Conservation (phyloP, 78 protist species). For the Dictyostelium brefeldianum region DNA sequence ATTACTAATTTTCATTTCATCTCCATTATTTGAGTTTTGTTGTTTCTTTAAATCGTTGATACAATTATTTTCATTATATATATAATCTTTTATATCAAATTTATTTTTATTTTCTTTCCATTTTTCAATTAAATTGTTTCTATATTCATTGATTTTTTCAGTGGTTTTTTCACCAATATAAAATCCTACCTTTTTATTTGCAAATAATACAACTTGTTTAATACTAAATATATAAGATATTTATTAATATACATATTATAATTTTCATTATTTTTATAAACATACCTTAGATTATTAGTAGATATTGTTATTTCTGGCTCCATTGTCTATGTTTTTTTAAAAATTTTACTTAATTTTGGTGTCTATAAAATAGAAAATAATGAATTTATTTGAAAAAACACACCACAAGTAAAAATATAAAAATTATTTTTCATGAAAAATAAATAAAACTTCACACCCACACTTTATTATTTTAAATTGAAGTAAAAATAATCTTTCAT, state of each 20-base stretch:
- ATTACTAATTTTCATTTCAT: background rate
- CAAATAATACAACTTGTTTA: slow-evolving; percentile 29
- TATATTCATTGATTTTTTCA: background rate
- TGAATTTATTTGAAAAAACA: too few relatives aligned
- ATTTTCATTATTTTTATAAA: background rate
- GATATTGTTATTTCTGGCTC: slow-evolving; percentile 6
- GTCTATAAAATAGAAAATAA: too few relatives aligned
- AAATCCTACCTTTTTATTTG: slow-evolving; percentile 18
- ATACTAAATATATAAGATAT: background rate
- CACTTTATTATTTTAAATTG: too few relatives aligned
- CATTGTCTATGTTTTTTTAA: too few relatives aligned
- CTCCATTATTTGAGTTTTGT: background rate
- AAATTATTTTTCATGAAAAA: too few relatives aligned
- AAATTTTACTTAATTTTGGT: too few relatives aligned
- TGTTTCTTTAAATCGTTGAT: background rate
- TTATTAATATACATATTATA: background rate
- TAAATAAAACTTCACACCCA: too few relatives aligned
- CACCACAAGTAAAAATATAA: too few relatives aligned
- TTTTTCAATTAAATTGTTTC: background rate
- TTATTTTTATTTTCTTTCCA: background rate
- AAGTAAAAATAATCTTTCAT: too few relatives aligned
- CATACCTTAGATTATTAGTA: slow-evolving; percentile 22
- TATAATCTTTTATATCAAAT: background rate
- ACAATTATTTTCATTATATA: background rate
- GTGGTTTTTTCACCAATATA: background rate